A percentile compares a stretch with the other conserved stretches of the same genome.
Evolutionary conservation across 768 basidiomycete genomes (phyloP).

Genomic region (Lentinula edodes): DNA sequence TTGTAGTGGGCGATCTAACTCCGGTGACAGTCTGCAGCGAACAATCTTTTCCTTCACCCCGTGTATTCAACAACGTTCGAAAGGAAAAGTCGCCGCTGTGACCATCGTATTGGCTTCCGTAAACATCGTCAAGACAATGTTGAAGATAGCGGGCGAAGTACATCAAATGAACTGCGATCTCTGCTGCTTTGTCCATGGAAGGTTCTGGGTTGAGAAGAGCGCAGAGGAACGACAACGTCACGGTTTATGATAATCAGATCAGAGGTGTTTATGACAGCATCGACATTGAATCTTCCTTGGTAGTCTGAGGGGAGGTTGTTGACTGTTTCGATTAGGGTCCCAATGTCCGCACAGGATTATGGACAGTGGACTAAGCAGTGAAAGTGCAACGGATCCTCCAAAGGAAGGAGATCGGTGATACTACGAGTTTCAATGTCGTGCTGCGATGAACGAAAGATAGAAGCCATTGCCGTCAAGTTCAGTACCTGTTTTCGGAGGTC

Average conservation of each 20-base stretch:
- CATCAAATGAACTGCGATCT: constrained; percentile 36
- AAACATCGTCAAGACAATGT: constrained; percentile 29
- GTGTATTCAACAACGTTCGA: constrained; percentile 23
- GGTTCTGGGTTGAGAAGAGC: constrained; percentile 31
- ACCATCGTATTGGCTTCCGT: constrained; percentile 22
- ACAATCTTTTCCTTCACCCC: constrained; percentile 28
- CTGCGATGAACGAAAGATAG: constrained; percentile 16
- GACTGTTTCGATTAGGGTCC: constrained; percentile 28
- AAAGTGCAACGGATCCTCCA: no score
- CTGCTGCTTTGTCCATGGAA: constrained; percentile 35
- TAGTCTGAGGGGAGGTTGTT: constrained; percentile 32
- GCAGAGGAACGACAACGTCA: constrained; percentile 33
- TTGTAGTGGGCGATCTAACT: constrained; percentile 31
- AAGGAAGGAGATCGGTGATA: no score
- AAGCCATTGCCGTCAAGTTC: constrained; percentile 32
- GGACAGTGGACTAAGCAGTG: no score
- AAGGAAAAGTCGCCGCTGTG: constrained; percentile 28
- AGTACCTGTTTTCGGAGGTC: constrained; percentile 36
- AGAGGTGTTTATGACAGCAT: constrained; percentile 33
- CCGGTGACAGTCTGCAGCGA: constrained; percentile 31
- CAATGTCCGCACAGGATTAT: constrained; percentile 23
- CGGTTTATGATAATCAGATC: constrained; percentile 32
- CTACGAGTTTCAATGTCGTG: not conserved
- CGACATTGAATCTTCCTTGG: constrained; percentile 29
- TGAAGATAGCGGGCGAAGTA: constrained; percentile 33